phyloP scores from a whole-genome alignment of 2,329 filamentous ascomycete species.

The Macroventuria anomochaeta region DNA sequence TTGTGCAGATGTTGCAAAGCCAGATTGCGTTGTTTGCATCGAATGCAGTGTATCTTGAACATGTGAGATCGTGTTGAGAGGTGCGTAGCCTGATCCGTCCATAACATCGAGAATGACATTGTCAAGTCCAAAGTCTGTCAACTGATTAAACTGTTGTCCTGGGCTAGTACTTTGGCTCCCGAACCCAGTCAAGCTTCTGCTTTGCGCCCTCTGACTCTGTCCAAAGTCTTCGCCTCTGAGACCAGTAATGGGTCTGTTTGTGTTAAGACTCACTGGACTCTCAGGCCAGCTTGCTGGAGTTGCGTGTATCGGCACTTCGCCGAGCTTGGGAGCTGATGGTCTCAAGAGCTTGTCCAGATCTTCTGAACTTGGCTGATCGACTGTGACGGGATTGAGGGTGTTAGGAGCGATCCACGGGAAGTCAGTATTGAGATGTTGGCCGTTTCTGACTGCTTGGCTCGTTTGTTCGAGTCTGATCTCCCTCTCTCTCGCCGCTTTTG shows the following conservation, averaged over 20 bases:
- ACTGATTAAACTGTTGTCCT: conserved; percentile 27
- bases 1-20: conserved; percentile 2
- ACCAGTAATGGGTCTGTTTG: background rate
- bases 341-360: conserved; percentile 40
- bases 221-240: background rate
- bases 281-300: conserved; percentile 35
- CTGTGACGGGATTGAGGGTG: conserved; percentile 3
- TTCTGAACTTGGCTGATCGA: conserved; percentile 32
- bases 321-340: conserved; percentile 36
- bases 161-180: background rate
- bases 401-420: conserved; percentile 8
- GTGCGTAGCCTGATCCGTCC: conserved; percentile 18
- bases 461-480: conserved; percentile 54
- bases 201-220: background rate
- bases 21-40: conserved; percentile 5
- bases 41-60: background rate
- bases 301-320: conserved; percentile 29
- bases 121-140: conserved; percentile 37
- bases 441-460: conserved; percentile 34
- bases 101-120: conserved; percentile 39
- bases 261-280: conserved; percentile 14
- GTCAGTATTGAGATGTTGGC: conserved; percentile 19
- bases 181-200: background rate
- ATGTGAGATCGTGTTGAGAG: background rate
- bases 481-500: conserved; percentile 59